phyloP scores from a whole-genome alignment of 805 yeast genomes.

The Spathaspora sp. region DNA sequence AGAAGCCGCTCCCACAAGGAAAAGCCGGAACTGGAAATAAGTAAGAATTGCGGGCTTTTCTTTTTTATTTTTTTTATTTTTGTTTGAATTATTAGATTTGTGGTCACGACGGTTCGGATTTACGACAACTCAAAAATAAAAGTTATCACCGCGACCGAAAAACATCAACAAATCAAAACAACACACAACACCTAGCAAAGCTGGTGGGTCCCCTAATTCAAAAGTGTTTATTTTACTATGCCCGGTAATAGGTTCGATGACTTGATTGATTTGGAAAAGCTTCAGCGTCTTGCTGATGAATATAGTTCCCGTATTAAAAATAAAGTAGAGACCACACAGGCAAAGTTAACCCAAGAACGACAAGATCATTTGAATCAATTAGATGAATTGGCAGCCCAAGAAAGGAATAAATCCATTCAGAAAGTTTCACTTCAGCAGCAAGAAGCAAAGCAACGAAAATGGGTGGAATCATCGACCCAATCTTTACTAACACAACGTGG shows the following conservation, averaged over 20 bases:
- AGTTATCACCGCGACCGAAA: background rate
- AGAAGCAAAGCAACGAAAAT: background rate
- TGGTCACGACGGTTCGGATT: background rate
- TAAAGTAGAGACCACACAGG: background rate
- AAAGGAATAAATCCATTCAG: background rate
- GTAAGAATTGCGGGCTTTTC: background rate
- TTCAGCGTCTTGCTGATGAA: background rate
- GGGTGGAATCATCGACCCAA: background rate
- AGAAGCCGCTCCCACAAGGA: background rate
- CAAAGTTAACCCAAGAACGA: constrained; percentile 18
- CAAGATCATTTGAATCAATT: background rate
- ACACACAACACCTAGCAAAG: background rate
- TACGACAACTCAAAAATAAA: background rate
- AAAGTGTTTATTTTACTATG: background rate
- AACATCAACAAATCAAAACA: background rate
- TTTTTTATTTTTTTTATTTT: background rate
- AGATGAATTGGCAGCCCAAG: background rate
- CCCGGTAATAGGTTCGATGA: background rate
- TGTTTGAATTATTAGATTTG: background rate
- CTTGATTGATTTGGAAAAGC: background rate
- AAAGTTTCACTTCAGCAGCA: background rate
- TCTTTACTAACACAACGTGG: constrained; percentile 20
- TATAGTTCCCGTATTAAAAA: background rate
- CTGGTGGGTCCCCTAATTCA: background rate
- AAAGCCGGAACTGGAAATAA: background rate